Conservation (phyloP, 164 flowering plant genomes). For the Akebia trifoliata region DNA sequence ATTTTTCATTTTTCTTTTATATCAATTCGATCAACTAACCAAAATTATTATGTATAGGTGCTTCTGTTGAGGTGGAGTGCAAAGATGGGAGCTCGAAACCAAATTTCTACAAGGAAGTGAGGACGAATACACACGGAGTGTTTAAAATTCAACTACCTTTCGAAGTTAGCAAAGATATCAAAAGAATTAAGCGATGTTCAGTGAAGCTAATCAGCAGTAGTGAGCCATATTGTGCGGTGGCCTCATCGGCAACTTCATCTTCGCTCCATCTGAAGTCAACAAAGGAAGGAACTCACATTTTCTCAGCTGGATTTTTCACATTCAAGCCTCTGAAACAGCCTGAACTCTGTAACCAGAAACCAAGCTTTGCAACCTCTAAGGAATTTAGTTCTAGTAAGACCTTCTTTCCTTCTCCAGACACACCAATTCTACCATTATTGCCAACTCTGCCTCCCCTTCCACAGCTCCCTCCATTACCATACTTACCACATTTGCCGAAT, state of each 20-base stretch:
- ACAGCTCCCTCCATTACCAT: too few species aligned
- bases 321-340: conserved; percentile 68
- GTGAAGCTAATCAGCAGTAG: conserved; percentile 64
- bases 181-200: conserved; percentile 53
- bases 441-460: too few species aligned
- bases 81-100: conserved; percentile 23
- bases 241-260: conserved; percentile 58
- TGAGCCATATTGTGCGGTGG: conserved; percentile 65
- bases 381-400: too few species aligned
- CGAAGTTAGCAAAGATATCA: conserved; percentile 52
- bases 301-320: conserved; percentile 59
- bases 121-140: conserved; percentile 58
- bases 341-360: conserved; percentile 47
- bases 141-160: conserved; percentile 59
- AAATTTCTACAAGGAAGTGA: conserved; percentile 44
- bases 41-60: conserved; percentile 30
- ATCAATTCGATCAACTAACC: too few species aligned
- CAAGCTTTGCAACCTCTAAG: conserved; percentile 25
- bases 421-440: too few species aligned
- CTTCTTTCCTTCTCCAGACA: too few species aligned
- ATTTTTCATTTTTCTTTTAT: too few species aligned
- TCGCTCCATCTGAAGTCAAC: conserved; percentile 53
- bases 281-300: conserved; percentile 48
- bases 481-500: too few species aligned
- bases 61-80: conserved; percentile 56